Evolutionary conservation across 2,329 filamentous ascomycete genomes (phyloP).

Genomic region (Plectosphaerella sp.): DNA sequence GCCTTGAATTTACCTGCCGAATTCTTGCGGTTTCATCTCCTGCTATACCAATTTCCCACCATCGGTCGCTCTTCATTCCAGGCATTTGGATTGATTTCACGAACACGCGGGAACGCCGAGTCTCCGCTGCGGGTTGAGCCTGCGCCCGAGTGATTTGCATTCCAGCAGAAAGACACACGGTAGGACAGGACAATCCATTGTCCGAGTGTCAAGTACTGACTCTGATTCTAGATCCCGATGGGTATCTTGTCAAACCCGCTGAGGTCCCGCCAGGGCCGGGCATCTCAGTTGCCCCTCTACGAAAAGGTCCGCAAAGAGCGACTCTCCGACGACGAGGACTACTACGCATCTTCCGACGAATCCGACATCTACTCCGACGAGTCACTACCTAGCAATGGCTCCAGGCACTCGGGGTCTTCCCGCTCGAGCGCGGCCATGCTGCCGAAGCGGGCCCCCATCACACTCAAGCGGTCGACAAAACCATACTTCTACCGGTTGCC

Average conservation of each 20-base stretch:
- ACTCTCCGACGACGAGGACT: constrained; percentile 45
- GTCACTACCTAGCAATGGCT: constrained; percentile 43
- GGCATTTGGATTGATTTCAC: not conserved
- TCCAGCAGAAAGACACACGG: constrained; percentile 1
- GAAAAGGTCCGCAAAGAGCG: constrained; percentile 46
- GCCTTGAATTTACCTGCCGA: too few species aligned
- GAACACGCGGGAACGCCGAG: not conserved
- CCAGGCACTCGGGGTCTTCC: constrained; percentile 47
- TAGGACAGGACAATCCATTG: not conserved
- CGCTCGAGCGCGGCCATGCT: constrained; percentile 39
- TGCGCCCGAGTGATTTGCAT: too few species aligned
- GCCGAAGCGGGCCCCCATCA: constrained; percentile 29
- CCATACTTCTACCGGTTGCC: constrained; percentile 58
- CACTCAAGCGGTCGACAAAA: constrained; percentile 24
- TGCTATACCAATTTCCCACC: too few species aligned
- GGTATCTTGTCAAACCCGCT: constrained; percentile 43
- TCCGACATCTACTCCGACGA: constrained; percentile 34
- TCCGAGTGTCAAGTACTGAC: not conserved
- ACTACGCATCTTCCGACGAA: constrained; percentile 41
- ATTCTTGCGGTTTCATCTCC: too few species aligned
- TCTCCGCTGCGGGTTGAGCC: constrained; percentile 4
- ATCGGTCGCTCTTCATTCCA: too few species aligned
- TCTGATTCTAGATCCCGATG: constrained; percentile 31
- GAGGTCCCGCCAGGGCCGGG: constrained; percentile 39
- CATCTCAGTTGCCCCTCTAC: constrained; percentile 44